Evolutionary conservation across 1,284 basidiomycete genomes (phyloP).

Genomic region (Tilletia caries): DNA sequence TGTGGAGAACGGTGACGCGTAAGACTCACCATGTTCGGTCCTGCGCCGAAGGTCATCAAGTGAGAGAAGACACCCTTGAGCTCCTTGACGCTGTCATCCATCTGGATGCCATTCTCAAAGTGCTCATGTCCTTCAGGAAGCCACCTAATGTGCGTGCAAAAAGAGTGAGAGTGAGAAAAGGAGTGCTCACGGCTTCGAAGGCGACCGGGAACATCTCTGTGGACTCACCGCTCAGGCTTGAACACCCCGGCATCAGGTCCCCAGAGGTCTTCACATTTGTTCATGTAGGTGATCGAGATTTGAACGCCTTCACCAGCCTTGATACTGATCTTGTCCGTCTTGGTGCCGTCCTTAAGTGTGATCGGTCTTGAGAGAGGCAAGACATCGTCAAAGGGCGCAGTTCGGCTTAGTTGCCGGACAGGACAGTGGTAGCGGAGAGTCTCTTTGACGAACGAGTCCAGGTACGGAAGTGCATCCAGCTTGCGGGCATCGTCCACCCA

Average conservation of each 20-base stretch:
- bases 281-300: conserved; percentile 39
- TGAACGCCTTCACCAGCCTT: conserved; percentile 31
- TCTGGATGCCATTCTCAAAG: not conserved
- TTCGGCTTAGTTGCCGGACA: conserved; percentile 36
- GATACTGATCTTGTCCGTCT: conserved; percentile 31
- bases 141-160: not conserved
- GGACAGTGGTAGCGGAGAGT: conserved; percentile 40
- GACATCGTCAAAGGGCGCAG: conserved; percentile 26
- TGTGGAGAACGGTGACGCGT: no score
- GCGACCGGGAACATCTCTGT: no score
- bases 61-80: conserved; percentile 1
- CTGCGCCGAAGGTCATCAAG: not conserved
- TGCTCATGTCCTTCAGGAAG: not conserved
- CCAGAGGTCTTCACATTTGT: conserved; percentile 35
- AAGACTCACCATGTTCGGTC: no score
- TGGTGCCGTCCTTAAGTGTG: conserved; percentile 26
- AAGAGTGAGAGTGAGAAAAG: no score
- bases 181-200: no score
- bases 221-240: conserved; percentile 37
- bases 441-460: conserved; percentile 42
- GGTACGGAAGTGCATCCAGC: conserved; percentile 29
- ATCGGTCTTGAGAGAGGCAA: conserved; percentile 39
- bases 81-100: not conserved
- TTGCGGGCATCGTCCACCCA: conserved; percentile 22
- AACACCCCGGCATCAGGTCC: conserved; percentile 40